phyloP scores from a whole-genome alignment of 2,329 filamentous ascomycete genomes.

The Colletotrichum caudatum region DNA sequence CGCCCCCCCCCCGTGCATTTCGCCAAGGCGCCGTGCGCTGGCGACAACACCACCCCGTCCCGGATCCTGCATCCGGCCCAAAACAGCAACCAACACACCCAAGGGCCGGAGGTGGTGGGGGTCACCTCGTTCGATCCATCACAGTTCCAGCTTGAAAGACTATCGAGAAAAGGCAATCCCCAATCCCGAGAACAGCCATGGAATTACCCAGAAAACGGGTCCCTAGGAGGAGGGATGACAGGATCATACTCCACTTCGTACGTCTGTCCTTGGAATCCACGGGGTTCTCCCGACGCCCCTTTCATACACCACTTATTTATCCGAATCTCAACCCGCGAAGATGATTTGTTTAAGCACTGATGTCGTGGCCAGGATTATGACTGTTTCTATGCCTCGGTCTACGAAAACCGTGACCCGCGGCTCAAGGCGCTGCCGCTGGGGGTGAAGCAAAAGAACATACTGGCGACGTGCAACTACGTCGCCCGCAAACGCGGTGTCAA shows the following conservation, averaged over 20 bases:
- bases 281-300: slow-evolving; percentile 29
- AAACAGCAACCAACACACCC: slow-evolving; percentile 9
- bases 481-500: slow-evolving; percentile 78
- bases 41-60: slow-evolving; percentile 18
- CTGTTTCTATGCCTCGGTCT: slow-evolving; percentile 94
- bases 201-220: slow-evolving; percentile 47
- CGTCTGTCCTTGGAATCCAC: slow-evolving; percentile 46
- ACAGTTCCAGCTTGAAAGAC: neutral
- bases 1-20: slow-evolving; percentile 3
- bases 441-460: slow-evolving; percentile 92
- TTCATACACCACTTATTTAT: slow-evolving; percentile 19
- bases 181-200: slow-evolving; percentile 46
- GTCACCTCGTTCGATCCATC: neutral
- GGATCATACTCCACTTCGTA: slow-evolving; percentile 87
- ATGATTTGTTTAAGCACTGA: slow-evolving; percentile 11
- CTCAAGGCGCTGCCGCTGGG: slow-evolving; percentile 81
- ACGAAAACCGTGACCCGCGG: slow-evolving; percentile 82
- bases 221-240: slow-evolving; percentile 67
- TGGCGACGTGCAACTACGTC: slow-evolving; percentile 95
- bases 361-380: slow-evolving; percentile 73
- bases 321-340: slow-evolving; percentile 13
- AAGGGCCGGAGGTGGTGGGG: slow-evolving; percentile 20
- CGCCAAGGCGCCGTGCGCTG: slow-evolving; percentile 16
- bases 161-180: neutral
- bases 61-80: slow-evolving; percentile 16